Evolutionary conservation across 805 yeast species (phyloP).

Genomic region (Tetrapisispora namnaoensis): DNA sequence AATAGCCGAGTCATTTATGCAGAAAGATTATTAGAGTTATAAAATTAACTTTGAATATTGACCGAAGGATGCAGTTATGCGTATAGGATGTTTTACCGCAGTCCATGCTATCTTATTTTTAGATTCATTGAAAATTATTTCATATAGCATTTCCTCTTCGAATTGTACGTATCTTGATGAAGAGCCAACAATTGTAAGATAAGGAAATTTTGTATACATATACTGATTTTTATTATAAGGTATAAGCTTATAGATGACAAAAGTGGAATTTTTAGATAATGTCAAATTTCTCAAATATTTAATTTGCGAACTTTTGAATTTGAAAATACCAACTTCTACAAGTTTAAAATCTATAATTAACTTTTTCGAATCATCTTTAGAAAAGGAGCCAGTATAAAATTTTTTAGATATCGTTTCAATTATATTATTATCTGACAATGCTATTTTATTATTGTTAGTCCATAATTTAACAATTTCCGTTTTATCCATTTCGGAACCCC

Average conservation of each 20-base stretch:
- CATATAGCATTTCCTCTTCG: not conserved
- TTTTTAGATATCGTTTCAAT: conserved; percentile 1
- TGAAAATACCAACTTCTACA: not conserved
- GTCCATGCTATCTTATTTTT: not conserved
- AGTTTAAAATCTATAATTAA: conserved; percentile 1
- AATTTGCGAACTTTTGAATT: not conserved
- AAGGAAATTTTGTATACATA: conserved; percentile 2
- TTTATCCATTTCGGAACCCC: conserved; percentile 5
- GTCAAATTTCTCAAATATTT: not conserved
- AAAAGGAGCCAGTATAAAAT: conserved; percentile 4
- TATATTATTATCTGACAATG: not conserved
- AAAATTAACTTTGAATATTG: conserved; percentile 5
- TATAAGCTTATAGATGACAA: conserved; percentile 5
- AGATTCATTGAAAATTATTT: not conserved
- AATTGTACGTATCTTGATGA: not conserved
- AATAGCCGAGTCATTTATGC: too few species aligned
- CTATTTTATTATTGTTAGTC: conserved; percentile 5
- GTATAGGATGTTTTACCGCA: conserved; percentile 1
- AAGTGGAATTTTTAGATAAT: not conserved
- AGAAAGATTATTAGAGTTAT: not conserved
- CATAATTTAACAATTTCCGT: conserved; percentile 10
- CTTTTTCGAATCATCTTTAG: not conserved
- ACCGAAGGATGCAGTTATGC: conserved; percentile 8
- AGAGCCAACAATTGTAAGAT: not conserved
- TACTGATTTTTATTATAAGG: conserved; percentile 5